Conservation (phyloP, 352 stramenopile genomes). For the Pythium plurisporium region DNA sequence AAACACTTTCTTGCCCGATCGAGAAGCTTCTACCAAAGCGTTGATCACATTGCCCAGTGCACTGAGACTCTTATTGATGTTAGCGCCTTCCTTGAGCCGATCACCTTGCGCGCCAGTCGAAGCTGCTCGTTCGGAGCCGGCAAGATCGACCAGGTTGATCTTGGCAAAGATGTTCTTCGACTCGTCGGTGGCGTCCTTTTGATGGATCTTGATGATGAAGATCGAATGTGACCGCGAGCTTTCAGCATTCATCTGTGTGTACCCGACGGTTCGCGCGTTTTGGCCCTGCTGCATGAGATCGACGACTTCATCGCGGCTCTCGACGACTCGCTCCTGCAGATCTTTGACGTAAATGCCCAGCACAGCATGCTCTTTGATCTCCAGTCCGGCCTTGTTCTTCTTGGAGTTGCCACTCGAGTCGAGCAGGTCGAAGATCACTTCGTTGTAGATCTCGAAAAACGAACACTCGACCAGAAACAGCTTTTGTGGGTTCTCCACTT, state of each 20-base stretch:
- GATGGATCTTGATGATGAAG: constrained; percentile 94
- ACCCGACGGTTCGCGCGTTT: constrained; percentile 63
- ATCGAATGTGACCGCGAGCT: constrained; percentile 93
- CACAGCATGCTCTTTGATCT: constrained; percentile 93
- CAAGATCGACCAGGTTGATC: constrained; percentile 94
- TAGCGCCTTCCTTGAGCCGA: constrained; percentile 91
- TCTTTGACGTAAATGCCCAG: constrained; percentile 94
- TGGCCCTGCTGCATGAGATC: constrained; percentile 75
- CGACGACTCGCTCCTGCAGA: constrained; percentile 85
- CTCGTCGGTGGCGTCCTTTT: constrained; percentile 85
- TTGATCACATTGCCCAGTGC: constrained; percentile 94
- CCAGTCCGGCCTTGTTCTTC: constrained; percentile 84
- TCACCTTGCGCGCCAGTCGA: constrained; percentile 90
- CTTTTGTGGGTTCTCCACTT: constrained; percentile 62
- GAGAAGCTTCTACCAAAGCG: constrained; percentile 80
- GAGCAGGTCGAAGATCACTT: constrained; percentile 94
- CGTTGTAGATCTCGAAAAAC: constrained; percentile 97
- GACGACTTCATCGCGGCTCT: constrained; percentile 80
- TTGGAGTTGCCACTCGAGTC: constrained; percentile 82
- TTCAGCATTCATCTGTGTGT: constrained; percentile 93
- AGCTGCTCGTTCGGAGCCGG: constrained; percentile 86
- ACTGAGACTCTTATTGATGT: constrained; percentile 93
- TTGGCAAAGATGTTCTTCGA: constrained; percentile 89
- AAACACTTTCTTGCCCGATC: constrained; percentile 84
- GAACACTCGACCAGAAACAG: constrained; percentile 90